These are phyloP conservation scores for Termitomyces sp. DNA, from an alignment of 768 basidiomycete genomes.

Conservation along the genomic window DNA sequence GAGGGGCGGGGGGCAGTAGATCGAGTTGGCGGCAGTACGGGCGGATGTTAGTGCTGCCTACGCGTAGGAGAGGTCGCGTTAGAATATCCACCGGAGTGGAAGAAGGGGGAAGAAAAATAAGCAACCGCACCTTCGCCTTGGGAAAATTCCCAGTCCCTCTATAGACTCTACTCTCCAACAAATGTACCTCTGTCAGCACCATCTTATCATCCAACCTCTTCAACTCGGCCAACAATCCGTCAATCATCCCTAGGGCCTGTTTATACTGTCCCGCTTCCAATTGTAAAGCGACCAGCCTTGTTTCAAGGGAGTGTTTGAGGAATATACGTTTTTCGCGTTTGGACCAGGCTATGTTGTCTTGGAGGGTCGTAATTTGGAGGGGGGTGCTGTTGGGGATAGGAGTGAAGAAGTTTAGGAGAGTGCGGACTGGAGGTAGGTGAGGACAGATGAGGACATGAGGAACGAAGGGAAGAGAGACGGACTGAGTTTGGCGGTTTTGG, in stretches of 20 bases:
- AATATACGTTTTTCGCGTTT: constrained; percentile 91
- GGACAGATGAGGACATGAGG: background rate
- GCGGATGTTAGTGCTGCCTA: constrained; percentile 87
- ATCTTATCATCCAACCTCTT: constrained; percentile 96
- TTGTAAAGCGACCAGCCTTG: constrained; percentile 78
- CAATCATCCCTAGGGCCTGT: constrained; percentile 76
- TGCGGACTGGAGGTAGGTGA: constrained; percentile 58
- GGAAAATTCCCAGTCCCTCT: constrained; percentile 85
- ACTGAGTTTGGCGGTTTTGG: constrained; percentile 97
- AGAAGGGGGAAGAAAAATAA: background rate
- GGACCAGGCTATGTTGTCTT: constrained; percentile 92
- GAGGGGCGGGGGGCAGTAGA: constrained; percentile 65
- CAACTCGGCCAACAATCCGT: constrained; percentile 84
- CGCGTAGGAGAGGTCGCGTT: constrained; percentile 14
- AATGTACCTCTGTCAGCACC: constrained; percentile 93
- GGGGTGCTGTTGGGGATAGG: constrained; percentile 69
- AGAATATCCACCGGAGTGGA: background rate
- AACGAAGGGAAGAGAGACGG: constrained; percentile 18
- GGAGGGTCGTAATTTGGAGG: constrained; percentile 79
- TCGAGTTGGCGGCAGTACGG: constrained; percentile 90
- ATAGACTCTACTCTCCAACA: constrained; percentile 89
- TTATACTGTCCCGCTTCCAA: constrained; percentile 75
- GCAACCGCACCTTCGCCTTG: constrained; percentile 70
- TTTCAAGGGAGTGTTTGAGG: constrained; percentile 90
- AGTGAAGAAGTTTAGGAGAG: constrained; percentile 86